phyloP scores from a whole-genome alignment of 371 early-diverging fungal species.

The Catenaria anguillulae region DNA sequence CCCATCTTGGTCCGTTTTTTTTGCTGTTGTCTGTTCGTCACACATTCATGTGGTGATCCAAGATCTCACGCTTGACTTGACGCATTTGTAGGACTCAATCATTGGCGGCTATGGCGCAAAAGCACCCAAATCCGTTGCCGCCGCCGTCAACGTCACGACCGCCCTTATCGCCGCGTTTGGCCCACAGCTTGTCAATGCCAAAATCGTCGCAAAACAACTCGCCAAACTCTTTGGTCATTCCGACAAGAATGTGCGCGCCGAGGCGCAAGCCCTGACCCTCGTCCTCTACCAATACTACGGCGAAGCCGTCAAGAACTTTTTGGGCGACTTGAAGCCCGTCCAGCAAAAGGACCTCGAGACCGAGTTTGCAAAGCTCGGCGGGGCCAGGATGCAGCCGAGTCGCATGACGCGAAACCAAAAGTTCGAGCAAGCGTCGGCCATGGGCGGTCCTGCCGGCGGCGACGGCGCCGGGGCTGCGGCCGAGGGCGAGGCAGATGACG shows the following conservation, averaged over 20 bases:
- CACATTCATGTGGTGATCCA: too few species aligned
- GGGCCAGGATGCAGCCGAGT: conserved; percentile 44
- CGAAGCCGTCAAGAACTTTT: conserved; percentile 33
- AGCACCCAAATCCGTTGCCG: conserved; percentile 77
- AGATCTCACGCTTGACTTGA: too few species aligned
- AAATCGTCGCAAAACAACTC: conserved; percentile 68
- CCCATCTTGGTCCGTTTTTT: neutral
- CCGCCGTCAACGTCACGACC: conserved; percentile 46
- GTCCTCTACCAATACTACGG: conserved; percentile 73
- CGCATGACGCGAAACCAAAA: conserved; percentile 69
- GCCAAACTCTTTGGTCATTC: conserved; percentile 79
- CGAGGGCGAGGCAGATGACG: conserved; percentile 12
- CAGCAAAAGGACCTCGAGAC: conserved; percentile 72
- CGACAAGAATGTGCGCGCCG: conserved; percentile 81
- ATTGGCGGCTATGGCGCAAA: conserved; percentile 65
- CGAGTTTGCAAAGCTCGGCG: conserved; percentile 57
- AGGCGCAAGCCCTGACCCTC: conserved; percentile 50
- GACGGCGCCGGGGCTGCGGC: conserved; percentile 33
- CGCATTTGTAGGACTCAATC: conserved; percentile 60
- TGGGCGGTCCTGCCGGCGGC: conserved; percentile 12
- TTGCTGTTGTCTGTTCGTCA: too few species aligned
- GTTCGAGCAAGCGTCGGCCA: conserved; percentile 6
- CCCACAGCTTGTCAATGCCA: conserved; percentile 52
- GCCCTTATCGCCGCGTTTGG: conserved; percentile 73
- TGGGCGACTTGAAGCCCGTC: conserved; percentile 44